Evolutionary conservation across 805 yeast species (phyloP).

Genomic region (Cyberlindnera mrakii): DNA sequence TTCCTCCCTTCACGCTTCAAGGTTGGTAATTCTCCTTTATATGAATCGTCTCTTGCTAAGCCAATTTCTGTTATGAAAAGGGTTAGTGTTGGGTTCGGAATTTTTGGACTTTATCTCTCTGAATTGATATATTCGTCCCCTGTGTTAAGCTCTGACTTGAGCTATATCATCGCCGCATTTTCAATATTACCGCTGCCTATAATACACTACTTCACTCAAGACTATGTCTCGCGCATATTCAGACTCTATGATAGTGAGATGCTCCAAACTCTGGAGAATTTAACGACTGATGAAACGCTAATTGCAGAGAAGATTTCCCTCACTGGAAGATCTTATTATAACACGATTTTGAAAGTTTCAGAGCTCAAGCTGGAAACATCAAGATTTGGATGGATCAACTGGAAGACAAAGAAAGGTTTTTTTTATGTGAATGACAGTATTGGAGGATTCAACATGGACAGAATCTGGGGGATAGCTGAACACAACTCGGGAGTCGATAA

Average conservation of each 20-base stretch:
- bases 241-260: constrained; percentile 55
- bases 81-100: constrained; percentile 54
- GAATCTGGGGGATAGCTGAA: constrained; percentile 82
- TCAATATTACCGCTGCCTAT: constrained; percentile 53
- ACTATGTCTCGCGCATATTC: constrained; percentile 68
- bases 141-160: constrained; percentile 42
- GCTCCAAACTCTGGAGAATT: constrained; percentile 59
- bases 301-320: constrained; percentile 61
- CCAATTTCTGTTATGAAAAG: constrained; percentile 60
- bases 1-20: constrained; percentile 48
- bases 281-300: constrained; percentile 56
- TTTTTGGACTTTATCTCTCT: constrained; percentile 56
- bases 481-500: constrained; percentile 27
- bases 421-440: constrained; percentile 65
- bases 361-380: constrained; percentile 36
- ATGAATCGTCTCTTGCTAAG: constrained; percentile 55
- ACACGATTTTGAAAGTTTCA: constrained; percentile 49
- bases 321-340: constrained; percentile 62
- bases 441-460: constrained; percentile 79
- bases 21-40: constrained; percentile 55
- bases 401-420: constrained; percentile 32
- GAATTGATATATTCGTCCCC: constrained; percentile 50
- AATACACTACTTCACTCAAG: constrained; percentile 46
- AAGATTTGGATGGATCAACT: constrained; percentile 44
- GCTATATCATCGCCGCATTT: constrained; percentile 34